phyloP scores from a whole-genome alignment of 306 rosid genomes.

The Casuarina equisetifolia region DNA sequence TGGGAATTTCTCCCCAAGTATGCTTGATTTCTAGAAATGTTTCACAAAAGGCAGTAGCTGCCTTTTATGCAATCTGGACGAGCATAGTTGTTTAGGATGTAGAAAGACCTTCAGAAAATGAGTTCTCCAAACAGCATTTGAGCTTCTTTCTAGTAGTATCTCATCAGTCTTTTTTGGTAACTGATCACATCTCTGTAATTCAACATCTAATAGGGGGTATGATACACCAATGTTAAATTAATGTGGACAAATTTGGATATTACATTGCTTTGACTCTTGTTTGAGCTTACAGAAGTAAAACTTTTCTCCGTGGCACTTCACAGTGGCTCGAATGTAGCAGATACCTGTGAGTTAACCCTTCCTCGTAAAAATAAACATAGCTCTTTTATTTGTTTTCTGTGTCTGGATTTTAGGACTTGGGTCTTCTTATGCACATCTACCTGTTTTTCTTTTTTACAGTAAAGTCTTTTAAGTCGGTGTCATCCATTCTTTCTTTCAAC shows the following conservation, averaged over 20 bases:
- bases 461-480: too few relatives aligned
- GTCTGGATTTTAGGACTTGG: too few relatives aligned
- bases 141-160: background rate
- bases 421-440: too few relatives aligned
- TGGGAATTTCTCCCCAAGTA: background rate
- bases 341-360: too few relatives aligned
- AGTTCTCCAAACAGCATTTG: background rate
- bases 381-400: background rate
- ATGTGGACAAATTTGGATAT: background rate
- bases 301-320: too few relatives aligned
- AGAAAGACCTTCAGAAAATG: background rate
- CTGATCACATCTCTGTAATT: background rate
- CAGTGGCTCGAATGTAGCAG: too few relatives aligned
- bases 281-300: background rate
- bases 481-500: too few relatives aligned
- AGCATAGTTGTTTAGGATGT: background rate
- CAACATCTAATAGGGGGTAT: background rate
- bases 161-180: background rate
- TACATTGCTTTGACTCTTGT: background rate
- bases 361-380: too few relatives aligned
- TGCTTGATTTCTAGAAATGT: conserved; percentile 2
- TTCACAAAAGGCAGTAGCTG: background rate
- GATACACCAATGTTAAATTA: background rate
- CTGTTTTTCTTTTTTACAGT: too few relatives aligned
- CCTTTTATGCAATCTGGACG: background rate